Base-by-base conservation (phyloP, 306 rosid genomes). In the Fragaria vesca region DNA sequence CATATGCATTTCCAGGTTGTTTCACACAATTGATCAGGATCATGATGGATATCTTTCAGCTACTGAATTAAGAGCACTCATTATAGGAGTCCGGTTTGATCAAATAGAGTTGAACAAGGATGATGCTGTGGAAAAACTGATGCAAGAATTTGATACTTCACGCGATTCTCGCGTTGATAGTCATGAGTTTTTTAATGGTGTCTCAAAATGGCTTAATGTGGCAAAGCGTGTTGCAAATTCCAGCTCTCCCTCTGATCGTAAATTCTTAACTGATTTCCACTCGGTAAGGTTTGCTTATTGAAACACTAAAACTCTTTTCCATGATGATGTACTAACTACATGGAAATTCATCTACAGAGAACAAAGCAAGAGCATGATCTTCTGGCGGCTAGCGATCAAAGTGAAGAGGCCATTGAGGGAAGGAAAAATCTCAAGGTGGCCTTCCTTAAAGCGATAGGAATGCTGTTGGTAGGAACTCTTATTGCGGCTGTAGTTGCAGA, bases 401-500 rank as follows among this genome's bases (percentile, higher is more conserved):
- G 84, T 61, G 88, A 86, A 0, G 96, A 87, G 79, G 87, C 1
- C 3, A 71, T 3, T 10, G 93, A 88, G 81, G 94, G 71, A 40
- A 74, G 17, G 50, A 80, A 60, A 67, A 80, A 71, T 82, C 65
- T 84, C 30, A 83, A 71, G 77, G 72, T 85, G 91, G 81, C 45
- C 17, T n/a, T 81, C 45, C 17, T 84, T 72, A 93, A 88, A 86
- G 97, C 99, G 69, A 84, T 76, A 48, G 82, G 89, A 21, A 72
- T 87, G 66, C 85, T 95, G 74, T 11, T 93, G 66, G 62, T 93
- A 1, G 99, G 99, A 79, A 32, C 97, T 62, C 76, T 84, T 74
- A 88, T 95, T 71, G 99, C 99, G 0, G 99, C 91, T 58, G 90
- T 80, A 24, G 83, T 83, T 62, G 99, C 99, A 30, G 97, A 93